Percentiles rank a stretch among this genome's conserved stretches.
Conservation (phyloP, 345 rosid species). For the Gossypium turneri region DNA sequence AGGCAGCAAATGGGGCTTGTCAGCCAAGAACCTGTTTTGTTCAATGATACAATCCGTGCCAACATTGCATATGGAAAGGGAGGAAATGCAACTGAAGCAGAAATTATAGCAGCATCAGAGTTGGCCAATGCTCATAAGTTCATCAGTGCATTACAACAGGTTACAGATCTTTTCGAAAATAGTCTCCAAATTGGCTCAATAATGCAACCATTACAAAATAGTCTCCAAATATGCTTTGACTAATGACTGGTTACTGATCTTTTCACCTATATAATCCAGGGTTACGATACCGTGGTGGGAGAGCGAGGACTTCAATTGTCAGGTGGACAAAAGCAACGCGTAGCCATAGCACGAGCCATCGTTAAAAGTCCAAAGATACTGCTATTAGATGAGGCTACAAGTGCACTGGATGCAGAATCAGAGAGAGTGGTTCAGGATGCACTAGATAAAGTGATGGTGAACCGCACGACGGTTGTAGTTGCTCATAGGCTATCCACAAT, state of each 20-base stretch:
- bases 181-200: neutral
- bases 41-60: constrained; percentile 67
- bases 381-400: constrained; percentile 56
- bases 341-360: constrained; percentile 58
- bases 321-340: constrained; percentile 56
- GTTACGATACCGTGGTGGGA: constrained; percentile 52
- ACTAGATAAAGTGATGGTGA: constrained; percentile 41
- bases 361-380: constrained; percentile 47
- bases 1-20: constrained; percentile 78
- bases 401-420: constrained; percentile 60
- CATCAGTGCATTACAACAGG: constrained; percentile 82
- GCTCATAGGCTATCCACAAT: constrained; percentile 57
- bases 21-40: constrained; percentile 75
- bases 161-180: constrained; percentile 21
- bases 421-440: constrained; percentile 54
- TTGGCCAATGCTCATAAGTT: constrained; percentile 76
- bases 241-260: neutral
- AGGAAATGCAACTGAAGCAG: constrained; percentile 62
- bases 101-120: constrained; percentile 64
- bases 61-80: constrained; percentile 80
- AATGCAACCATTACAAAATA: too few relatives aligned
- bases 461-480: constrained; percentile 45
- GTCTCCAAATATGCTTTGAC: neutral
- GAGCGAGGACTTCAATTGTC: constrained; percentile 55
- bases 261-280: constrained; percentile 28